A percentile compares a stretch with the other conserved stretches of the same genome.
These are phyloP conservation scores for Leucocoprinus sp. DNA, from an alignment of 768 basidiomycete species.

Conservation along the genomic window DNA sequence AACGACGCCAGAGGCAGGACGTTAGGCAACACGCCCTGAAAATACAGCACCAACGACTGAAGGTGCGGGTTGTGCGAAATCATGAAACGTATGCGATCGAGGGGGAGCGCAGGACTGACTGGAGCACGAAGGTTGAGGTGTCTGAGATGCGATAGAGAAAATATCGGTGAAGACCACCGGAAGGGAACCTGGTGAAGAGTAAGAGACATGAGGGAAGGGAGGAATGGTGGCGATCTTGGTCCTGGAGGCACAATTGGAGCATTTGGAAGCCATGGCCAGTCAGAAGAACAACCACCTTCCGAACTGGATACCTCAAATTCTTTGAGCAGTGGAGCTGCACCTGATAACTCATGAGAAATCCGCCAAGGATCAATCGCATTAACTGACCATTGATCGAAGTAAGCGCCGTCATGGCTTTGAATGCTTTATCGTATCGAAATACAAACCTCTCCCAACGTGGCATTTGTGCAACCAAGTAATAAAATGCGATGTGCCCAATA, in stretches of 20 bases:
- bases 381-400: constrained; percentile 62
- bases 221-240: constrained; percentile 5
- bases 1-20: constrained; percentile 54
- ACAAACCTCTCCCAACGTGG: constrained; percentile 77
- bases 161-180: constrained; percentile 70
- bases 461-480: constrained; percentile 74
- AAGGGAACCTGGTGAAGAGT: constrained; percentile 69
- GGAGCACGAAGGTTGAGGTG: constrained; percentile 59
- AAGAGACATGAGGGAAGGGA: constrained; percentile 46
- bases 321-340: constrained; percentile 60
- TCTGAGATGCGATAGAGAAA: constrained; percentile 45
- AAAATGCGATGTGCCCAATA: constrained; percentile 82
- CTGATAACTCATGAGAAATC: constrained; percentile 23
- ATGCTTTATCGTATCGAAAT: constrained; percentile 72
- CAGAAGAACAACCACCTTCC: constrained; percentile 51
- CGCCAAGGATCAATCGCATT: no score
- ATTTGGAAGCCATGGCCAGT: constrained; percentile 73
- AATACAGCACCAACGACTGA: constrained; percentile 49
- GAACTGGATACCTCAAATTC: constrained; percentile 76
- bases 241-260: constrained; percentile 21
- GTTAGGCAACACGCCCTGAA: constrained; percentile 50
- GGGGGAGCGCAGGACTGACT: constrained; percentile 50
- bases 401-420: constrained; percentile 64
- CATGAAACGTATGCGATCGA: constrained; percentile 65
- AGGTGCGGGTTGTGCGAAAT: constrained; percentile 51